Percentiles rank a stretch among this genome's conserved stretches.
phyloP scores from a whole-genome alignment of 305 asterid species.

The Fraxinus velutina region DNA sequence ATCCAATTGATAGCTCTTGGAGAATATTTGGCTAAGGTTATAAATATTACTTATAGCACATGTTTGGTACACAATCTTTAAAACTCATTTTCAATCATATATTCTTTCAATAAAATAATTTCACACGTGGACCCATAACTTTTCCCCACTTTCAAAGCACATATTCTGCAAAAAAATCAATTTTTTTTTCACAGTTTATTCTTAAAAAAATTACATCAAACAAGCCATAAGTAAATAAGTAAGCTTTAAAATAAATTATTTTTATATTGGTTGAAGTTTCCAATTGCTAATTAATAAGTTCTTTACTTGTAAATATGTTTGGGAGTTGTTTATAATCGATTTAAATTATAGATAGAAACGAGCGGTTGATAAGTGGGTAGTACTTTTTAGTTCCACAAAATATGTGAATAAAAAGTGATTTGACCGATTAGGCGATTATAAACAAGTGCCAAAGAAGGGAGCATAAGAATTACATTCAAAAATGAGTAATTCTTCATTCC shows the following conservation, averaged over 20 bases:
- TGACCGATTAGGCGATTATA: neutral
- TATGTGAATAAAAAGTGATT: no score
- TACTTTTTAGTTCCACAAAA: neutral
- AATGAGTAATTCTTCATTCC: neutral
- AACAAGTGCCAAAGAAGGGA: neutral
- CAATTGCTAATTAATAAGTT: neutral
- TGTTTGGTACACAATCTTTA: neutral
- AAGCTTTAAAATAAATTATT: neutral
- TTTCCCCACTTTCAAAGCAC: neutral
- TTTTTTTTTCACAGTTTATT: neutral
- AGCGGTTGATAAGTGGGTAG: neutral
- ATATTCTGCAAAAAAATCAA: neutral
- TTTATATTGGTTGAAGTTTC: neutral
- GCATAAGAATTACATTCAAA: neutral
- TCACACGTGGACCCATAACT: neutral
- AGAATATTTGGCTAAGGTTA: neutral
- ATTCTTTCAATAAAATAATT: neutral
- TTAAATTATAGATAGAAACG: neutral
- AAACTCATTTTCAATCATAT: neutral
- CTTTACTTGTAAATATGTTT: neutral
- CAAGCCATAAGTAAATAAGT: neutral
- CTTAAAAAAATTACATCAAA: neutral
- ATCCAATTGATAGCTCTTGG: neutral
- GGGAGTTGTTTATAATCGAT: neutral
- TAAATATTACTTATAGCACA: neutral